A percentile compares a stretch with the other conserved stretches of the same genome.
These are phyloP conservation scores for Ustilago cynodontis DNA, from an alignment of 1,284 basidiomycete species.

Conservation along the genomic window DNA sequence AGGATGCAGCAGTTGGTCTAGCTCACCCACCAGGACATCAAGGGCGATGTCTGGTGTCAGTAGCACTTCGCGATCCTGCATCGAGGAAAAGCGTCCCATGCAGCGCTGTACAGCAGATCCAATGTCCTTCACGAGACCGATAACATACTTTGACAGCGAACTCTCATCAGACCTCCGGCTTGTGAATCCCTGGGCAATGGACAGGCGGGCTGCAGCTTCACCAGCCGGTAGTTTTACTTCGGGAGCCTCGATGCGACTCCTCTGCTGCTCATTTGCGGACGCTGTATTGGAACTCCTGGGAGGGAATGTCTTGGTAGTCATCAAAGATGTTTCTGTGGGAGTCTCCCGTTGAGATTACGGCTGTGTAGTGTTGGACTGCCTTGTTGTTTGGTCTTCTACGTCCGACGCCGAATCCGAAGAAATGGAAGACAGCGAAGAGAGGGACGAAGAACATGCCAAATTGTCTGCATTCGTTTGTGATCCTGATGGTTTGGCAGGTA, in stretches of 20 bases:
- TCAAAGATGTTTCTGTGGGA: too few relatives aligned
- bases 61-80: neutral
- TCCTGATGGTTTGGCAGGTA: neutral
- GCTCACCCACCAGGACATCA: conserved; percentile 8
- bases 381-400: too few relatives aligned
- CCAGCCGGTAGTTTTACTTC: too few relatives aligned
- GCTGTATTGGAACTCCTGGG: too few relatives aligned
- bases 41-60: neutral
- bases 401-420: neutral
- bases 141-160: neutral
- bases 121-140: conserved; percentile 14
- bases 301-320: too few relatives aligned
- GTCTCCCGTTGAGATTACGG: too few relatives aligned
- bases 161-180: neutral
- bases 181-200: neutral
- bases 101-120: conserved; percentile 5
- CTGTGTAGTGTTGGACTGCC: too few relatives aligned
- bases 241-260: too few relatives aligned
- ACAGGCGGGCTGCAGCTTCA: too few relatives aligned
- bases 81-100: neutral
- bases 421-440: neutral
- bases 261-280: too few relatives aligned
- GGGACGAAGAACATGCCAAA: neutral
- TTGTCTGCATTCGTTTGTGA: neutral
- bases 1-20: neutral